Conservation (phyloP, 78 protist species). For the Dictyostelium brefeldianum region DNA sequence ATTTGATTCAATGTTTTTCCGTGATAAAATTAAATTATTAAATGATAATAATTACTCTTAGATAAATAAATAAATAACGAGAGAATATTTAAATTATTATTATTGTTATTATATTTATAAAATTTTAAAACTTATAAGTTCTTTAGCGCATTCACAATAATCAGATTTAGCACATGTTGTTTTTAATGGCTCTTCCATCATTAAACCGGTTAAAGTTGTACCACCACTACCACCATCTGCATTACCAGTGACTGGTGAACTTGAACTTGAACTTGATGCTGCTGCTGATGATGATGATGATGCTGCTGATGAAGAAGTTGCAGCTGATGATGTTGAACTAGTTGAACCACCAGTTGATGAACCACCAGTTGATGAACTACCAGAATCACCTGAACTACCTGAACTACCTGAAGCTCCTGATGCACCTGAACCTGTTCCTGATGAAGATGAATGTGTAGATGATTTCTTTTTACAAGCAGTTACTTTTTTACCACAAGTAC, state of each 20-base stretch:
- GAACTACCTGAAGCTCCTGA: not conserved
- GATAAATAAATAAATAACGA: too few relatives aligned
- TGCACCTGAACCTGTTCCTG: not conserved
- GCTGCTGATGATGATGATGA: not conserved
- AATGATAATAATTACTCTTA: too few relatives aligned
- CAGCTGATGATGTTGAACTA: not conserved
- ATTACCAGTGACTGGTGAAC: not conserved
- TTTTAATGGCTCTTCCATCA: too few relatives aligned
- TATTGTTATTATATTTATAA: too few relatives aligned
- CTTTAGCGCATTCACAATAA: too few relatives aligned
- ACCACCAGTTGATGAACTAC: not conserved
- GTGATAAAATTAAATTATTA: too few relatives aligned
- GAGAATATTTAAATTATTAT: too few relatives aligned
- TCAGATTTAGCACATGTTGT: too few relatives aligned
- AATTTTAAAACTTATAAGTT: too few relatives aligned
- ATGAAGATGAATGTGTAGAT: not conserved
- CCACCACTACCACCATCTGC: too few relatives aligned
- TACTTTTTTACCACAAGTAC: not conserved
- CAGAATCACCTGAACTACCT: not conserved
- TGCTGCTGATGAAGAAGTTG: not conserved
- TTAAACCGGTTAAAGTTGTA: too few relatives aligned
- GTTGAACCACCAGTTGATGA: not conserved
- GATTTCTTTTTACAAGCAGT: not conserved
- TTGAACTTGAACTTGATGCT: not conserved
- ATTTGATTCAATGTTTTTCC: too few relatives aligned